These are phyloP conservation scores for Phanerodontia chrysosporium DNA, from an alignment of 768 basidiomycete genomes.

Conservation along the genomic window DNA sequence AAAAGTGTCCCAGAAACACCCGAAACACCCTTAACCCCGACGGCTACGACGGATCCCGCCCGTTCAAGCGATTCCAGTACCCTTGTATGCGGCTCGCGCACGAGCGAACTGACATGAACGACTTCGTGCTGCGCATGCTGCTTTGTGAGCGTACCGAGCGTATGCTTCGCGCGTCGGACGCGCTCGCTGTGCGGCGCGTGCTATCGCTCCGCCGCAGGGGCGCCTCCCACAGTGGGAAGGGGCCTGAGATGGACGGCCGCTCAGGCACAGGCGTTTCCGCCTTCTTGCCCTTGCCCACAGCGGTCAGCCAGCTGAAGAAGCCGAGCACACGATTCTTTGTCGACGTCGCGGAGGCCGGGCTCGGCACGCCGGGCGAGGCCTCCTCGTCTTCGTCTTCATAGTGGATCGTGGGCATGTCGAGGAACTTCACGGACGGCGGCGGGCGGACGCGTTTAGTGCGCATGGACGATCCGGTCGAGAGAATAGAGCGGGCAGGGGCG, in stretches of 20 bases:
- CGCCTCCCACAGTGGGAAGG: constrained; percentile 28
- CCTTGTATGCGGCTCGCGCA: constrained; percentile 27
- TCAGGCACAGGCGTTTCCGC: constrained; percentile 10
- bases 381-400: constrained; percentile 33
- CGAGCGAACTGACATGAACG: constrained; percentile 24
- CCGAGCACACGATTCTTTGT: constrained; percentile 11
- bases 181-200: constrained; percentile 3
- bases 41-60: constrained; percentile 13
- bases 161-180: constrained; percentile 12
- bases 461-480: constrained; percentile 48
- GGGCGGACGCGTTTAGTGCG: constrained; percentile 30
- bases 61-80: constrained; percentile 20
- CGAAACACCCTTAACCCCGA: background rate
- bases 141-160: constrained; percentile 23
- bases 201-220: constrained; percentile 12
- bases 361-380: constrained; percentile 4
- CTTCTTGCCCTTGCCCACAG: constrained; percentile 1
- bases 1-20: background rate
- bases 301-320: constrained; percentile 11
- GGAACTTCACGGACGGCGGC: constrained; percentile 61
- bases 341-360: background rate
- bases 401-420: constrained; percentile 59
- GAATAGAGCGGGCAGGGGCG: constrained; percentile 53
- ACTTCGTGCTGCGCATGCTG: constrained; percentile 22
- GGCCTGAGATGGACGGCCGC: constrained; percentile 29